phyloP scores from a whole-genome alignment of 371 early-diverging fungal genomes.

The Umbelopsis sp. region DNA sequence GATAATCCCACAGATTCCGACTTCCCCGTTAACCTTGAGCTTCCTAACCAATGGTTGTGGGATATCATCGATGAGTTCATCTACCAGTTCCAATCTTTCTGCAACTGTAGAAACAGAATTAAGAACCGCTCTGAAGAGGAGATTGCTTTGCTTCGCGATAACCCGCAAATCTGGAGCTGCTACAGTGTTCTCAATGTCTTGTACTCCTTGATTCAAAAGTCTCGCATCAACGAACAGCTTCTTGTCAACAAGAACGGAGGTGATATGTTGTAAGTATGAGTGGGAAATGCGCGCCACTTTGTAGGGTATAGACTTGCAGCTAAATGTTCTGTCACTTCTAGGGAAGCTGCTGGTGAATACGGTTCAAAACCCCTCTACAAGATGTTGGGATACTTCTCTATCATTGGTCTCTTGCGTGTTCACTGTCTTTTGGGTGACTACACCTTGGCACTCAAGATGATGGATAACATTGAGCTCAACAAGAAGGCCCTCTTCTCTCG shows the following conservation, averaged over 20 bases:
- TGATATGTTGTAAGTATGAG: conserved; percentile 67
- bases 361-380: conserved; percentile 85
- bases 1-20: conserved; percentile 63
- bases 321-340: conserved; percentile 12
- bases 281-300: neutral
- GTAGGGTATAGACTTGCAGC: neutral
- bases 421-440: conserved; percentile 96
- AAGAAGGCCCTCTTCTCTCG: conserved; percentile 92
- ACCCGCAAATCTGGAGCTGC: conserved; percentile 92
- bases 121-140: conserved; percentile 84
- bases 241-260: conserved; percentile 86
- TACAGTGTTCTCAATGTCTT: conserved; percentile 94
- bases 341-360: conserved; percentile 80
- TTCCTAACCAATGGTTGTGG: conserved; percentile 98
- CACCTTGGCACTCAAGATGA: conserved; percentile 89
- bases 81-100: conserved; percentile 97
- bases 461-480: conserved; percentile 93
- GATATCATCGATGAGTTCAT: conserved; percentile 98
- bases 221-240: conserved; percentile 91
- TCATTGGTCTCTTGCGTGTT: conserved; percentile 91
- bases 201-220: conserved; percentile 93
- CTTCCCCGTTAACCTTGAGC: conserved; percentile 82
- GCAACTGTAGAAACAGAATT: conserved; percentile 87
- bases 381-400: conserved; percentile 96
- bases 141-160: conserved; percentile 77